These are phyloP conservation scores for Globisporangium cystogenes DNA, from an alignment of 352 stramenopile genomes.

Conservation along the genomic window DNA sequence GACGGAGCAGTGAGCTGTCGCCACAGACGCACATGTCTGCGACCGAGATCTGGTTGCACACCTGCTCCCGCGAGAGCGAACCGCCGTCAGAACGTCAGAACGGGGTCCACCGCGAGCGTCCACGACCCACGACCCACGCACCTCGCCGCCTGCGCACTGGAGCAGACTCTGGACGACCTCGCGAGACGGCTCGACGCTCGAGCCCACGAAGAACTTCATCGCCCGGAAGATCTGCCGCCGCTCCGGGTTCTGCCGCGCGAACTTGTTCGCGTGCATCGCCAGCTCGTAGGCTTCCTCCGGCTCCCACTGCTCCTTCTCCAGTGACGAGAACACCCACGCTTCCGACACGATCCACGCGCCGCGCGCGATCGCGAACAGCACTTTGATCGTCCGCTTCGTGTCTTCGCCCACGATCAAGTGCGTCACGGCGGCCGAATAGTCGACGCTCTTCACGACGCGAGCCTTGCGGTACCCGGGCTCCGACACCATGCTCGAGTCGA, in stretches of 20 bases:
- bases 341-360: slow-evolving; percentile 80
- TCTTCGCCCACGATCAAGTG: slow-evolving; percentile 70
- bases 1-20: slow-evolving; percentile 53
- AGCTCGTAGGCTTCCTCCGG: slow-evolving; percentile 67
- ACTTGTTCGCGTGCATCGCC: slow-evolving; percentile 40
- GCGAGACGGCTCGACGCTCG: slow-evolving; percentile 64
- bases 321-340: slow-evolving; percentile 68
- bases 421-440: slow-evolving; percentile 65
- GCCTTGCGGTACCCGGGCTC: slow-evolving; percentile 49
- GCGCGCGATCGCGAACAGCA: slow-evolving; percentile 76
- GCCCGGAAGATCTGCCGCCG: slow-evolving; percentile 51
- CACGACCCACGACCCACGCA: slow-evolving; percentile 11
- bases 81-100: background rate
- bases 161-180: slow-evolving; percentile 71
- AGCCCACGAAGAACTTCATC: slow-evolving; percentile 67
- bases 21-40: slow-evolving; percentile 60
- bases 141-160: slow-evolving; percentile 71
- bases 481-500: slow-evolving; percentile 55
- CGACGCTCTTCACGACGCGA: slow-evolving; percentile 73
- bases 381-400: slow-evolving; percentile 77
- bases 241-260: slow-evolving; percentile 34
- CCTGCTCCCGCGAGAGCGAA: slow-evolving; percentile 18
- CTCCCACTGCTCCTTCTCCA: slow-evolving; percentile 70
- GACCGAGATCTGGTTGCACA: slow-evolving; percentile 71
- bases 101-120: background rate